phyloP scores from a whole-genome alignment of 2,329 filamentous ascomycete genomes.

The Botryosphaeria dothidea region DNA sequence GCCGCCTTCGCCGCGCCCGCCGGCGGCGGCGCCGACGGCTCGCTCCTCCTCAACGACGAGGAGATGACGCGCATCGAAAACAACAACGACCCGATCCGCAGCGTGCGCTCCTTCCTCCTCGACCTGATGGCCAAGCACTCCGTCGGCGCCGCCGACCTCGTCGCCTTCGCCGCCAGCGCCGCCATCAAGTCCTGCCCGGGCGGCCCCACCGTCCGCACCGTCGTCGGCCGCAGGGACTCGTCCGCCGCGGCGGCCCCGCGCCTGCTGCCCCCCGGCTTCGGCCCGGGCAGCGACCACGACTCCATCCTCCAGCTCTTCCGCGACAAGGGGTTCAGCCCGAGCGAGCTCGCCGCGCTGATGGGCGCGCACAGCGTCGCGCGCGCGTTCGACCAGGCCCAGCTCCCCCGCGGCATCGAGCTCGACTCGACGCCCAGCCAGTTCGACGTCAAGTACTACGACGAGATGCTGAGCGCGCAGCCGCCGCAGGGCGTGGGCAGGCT shows the following conservation, averaged over 20 bases:
- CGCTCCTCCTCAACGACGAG: constrained; percentile 36
- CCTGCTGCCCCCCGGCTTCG: constrained; percentile 42
- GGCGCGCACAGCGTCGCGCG: constrained; percentile 55
- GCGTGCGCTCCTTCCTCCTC: constrained; percentile 33
- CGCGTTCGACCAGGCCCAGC: constrained; percentile 42
- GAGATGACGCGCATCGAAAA: constrained; percentile 32
- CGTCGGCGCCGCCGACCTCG: constrained; percentile 55
- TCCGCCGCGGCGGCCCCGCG: constrained; percentile 41
- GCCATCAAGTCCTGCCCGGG: constrained; percentile 53
- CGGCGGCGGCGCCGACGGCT: constrained; percentile 43
- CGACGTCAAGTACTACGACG: constrained; percentile 53
- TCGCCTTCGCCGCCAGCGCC: constrained; percentile 50
- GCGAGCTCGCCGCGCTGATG: constrained; percentile 55
- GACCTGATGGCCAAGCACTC: constrained; percentile 42
- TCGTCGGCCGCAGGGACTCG: constrained; percentile 52
- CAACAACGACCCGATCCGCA: constrained; percentile 48
- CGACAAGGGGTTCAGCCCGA: constrained; percentile 52
- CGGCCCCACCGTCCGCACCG: constrained; percentile 52
- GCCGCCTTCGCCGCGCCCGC: not conserved
- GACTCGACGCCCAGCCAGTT: constrained; percentile 53
- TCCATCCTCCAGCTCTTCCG: constrained; percentile 49
- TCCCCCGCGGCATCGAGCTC: constrained; percentile 45
- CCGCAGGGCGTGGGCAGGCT: constrained; percentile 20
- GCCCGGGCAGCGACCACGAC: constrained; percentile 42
- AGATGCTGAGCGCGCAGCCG: constrained; percentile 21